These are phyloP conservation scores for Trichosporon asahii DNA, from an alignment of 1,284 basidiomycete genomes.

Conservation along the genomic window DNA sequence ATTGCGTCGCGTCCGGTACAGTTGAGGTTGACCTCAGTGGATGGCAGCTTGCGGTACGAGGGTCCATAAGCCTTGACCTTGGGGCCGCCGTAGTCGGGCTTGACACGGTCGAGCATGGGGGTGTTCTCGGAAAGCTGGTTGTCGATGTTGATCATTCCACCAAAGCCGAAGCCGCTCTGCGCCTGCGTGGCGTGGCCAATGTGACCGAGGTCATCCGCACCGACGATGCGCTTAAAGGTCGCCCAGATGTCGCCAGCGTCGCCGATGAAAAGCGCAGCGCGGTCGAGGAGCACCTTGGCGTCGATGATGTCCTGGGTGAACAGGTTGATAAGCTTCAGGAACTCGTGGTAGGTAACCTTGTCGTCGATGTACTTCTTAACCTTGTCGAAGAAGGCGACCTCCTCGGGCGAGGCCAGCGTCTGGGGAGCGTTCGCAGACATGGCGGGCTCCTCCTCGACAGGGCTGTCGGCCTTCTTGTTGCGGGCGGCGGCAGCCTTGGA, in stretches of 20 bases:
- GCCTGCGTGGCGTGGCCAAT: slow-evolving; percentile 66
- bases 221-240: slow-evolving; percentile 84
- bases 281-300: slow-evolving; percentile 73
- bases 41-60: slow-evolving; percentile 86
- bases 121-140: slow-evolving; percentile 55
- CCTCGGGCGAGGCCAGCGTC: slow-evolving; percentile 66
- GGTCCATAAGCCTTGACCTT: slow-evolving; percentile 63
- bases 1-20: slow-evolving; percentile 94
- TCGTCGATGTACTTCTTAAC: slow-evolving; percentile 81
- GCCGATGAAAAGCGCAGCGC: slow-evolving; percentile 72
- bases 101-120: slow-evolving; percentile 64
- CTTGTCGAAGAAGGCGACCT: slow-evolving; percentile 89
- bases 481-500: slow-evolving; percentile 37
- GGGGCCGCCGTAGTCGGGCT: slow-evolving; percentile 50
- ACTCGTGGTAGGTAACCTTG: slow-evolving; percentile 89
- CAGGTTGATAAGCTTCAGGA: slow-evolving; percentile 90
- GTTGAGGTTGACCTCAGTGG: slow-evolving; percentile 78
- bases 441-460: slow-evolving; percentile 31
- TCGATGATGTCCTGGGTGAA: slow-evolving; percentile 94
- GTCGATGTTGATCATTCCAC: slow-evolving; percentile 54
- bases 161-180: slow-evolving; percentile 55
- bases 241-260: slow-evolving; percentile 71
- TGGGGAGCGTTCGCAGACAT: slow-evolving; percentile 33
- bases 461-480: slow-evolving; percentile 41
- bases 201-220: slow-evolving; percentile 68